These are phyloP conservation scores for Capronia americana DNA, from an alignment of 2,329 filamentous ascomycete species.

Conservation along the genomic window DNA sequence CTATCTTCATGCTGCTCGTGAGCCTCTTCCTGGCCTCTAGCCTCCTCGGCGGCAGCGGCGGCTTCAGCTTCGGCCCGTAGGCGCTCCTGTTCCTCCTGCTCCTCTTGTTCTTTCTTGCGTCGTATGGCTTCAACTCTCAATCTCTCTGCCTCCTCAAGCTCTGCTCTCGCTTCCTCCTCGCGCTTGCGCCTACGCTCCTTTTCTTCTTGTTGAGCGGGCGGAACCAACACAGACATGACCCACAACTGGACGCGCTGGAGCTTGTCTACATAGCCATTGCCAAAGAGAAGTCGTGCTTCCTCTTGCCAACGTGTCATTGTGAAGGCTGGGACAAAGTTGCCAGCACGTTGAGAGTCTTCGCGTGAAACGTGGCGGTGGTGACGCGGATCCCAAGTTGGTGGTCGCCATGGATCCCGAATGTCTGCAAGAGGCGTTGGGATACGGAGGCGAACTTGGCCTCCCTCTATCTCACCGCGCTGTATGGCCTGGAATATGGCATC, in stretches of 20 bases:
- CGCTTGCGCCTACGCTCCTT: constrained; percentile 70
- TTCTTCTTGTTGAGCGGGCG: constrained; percentile 81
- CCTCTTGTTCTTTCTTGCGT: constrained; percentile 71
- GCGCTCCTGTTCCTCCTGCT: constrained; percentile 68
- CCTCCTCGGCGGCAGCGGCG: constrained; percentile 48
- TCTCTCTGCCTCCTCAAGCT: constrained; percentile 66
- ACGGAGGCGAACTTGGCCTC: constrained; percentile 60
- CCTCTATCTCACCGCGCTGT: constrained; percentile 51
- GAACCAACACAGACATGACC: constrained; percentile 76
- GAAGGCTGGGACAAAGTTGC: constrained; percentile 73
- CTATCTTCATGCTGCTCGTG: constrained; percentile 38
- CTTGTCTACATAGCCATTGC: constrained; percentile 70
- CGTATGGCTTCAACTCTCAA: constrained; percentile 75
- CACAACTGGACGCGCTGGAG: constrained; percentile 70
- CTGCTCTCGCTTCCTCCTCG: constrained; percentile 65
- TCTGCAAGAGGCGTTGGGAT: constrained; percentile 43
- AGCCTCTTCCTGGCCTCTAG: constrained; percentile 36
- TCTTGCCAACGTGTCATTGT: constrained; percentile 85
- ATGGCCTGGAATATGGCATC: constrained; percentile 65
- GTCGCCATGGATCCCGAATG: constrained; percentile 30
- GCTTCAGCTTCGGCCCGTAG: constrained; percentile 58
- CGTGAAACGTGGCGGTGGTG: constrained; percentile 52
- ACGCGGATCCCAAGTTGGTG: constrained; percentile 58
- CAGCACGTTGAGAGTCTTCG: constrained; percentile 68
- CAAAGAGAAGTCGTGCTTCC: constrained; percentile 86